Evolutionary conservation across 2,329 filamentous ascomycete species (phyloP).

Genomic region (Chaetomium sp.): DNA sequence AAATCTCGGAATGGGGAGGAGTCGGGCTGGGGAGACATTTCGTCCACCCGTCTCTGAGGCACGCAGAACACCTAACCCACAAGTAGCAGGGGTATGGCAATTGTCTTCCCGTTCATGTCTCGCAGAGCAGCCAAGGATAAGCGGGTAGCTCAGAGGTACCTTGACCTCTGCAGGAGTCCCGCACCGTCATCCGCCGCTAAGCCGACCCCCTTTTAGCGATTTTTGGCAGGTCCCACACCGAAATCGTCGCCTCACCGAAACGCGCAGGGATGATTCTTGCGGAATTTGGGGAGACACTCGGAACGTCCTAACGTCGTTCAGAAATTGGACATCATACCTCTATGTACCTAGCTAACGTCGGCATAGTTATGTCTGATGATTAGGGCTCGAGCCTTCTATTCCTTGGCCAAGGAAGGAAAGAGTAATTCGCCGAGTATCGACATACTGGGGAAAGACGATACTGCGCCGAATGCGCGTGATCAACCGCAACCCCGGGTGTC

Average conservation of each 20-base stretch:
- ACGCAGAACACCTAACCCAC: constrained; percentile 31
- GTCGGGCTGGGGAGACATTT: constrained; percentile 31
- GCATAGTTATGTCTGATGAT: no score
- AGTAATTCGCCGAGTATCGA: neutral
- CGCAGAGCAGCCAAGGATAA: constrained; percentile 29
- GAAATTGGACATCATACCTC: no score
- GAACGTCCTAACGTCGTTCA: no score
- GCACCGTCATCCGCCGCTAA: neutral
- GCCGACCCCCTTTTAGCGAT: neutral
- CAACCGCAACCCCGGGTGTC: neutral
- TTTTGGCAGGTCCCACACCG: neutral
- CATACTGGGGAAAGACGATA: no score
- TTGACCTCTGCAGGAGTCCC: neutral
- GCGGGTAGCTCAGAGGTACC: constrained; percentile 12
- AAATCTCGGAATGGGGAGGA: constrained; percentile 35
- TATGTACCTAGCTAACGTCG: no score
- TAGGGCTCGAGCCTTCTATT: no score
- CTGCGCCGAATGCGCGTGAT: neutral
- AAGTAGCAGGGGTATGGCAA: constrained; percentile 29
- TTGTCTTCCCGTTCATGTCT: constrained; percentile 33
- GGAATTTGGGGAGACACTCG: neutral
- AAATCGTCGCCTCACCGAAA: neutral
- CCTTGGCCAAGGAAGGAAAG: neutral
- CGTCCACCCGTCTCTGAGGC: constrained; percentile 27
- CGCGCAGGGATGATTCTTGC: neutral